Evolutionary conservation across 805 yeast species (phyloP).

Genomic region (Candida boleticola): DNA sequence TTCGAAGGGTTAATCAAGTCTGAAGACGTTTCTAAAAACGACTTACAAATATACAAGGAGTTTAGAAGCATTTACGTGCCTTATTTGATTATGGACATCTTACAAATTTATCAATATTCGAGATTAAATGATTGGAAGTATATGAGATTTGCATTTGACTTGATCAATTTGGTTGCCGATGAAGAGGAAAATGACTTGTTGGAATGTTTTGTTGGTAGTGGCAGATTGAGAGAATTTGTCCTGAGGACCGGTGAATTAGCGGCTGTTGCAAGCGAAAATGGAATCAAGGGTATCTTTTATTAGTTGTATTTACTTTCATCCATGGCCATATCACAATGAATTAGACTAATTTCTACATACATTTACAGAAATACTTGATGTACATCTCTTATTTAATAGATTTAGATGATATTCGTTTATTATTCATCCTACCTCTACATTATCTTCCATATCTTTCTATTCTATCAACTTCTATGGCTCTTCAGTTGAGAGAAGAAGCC

Average conservation of each 20-base stretch:
- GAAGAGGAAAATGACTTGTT: slow-evolving; percentile 59
- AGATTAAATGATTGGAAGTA: slow-evolving; percentile 41
- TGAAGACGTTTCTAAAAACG: slow-evolving; percentile 6
- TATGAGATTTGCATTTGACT: slow-evolving; percentile 53
- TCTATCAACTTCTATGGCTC: neutral
- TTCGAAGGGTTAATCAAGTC: slow-evolving; percentile 28
- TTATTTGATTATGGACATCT: slow-evolving; percentile 62
- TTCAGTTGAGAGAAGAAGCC: slow-evolving; percentile 78
- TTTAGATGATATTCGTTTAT: slow-evolving; percentile 1
- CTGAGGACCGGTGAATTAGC: slow-evolving; percentile 55
- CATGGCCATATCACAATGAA: slow-evolving; percentile 5
- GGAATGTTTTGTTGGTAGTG: slow-evolving; percentile 56
- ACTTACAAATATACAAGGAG: slow-evolving; percentile 38
- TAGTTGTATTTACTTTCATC: too few relatives aligned
- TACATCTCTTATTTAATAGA: neutral
- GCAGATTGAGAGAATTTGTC: slow-evolving; percentile 54
- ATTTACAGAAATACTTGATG: slow-evolving; percentile 3
- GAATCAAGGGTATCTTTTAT: slow-evolving; percentile 44
- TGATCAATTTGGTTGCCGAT: slow-evolving; percentile 66
- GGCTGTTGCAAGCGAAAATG: slow-evolving; percentile 46
- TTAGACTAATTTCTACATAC: slow-evolving; percentile 1
- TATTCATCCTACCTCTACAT: too few relatives aligned
- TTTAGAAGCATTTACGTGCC: slow-evolving; percentile 74
- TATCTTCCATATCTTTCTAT: too few relatives aligned
- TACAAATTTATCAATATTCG: slow-evolving; percentile 46